A percentile compares a stretch with the other conserved stretches of the same genome.
Conservation (phyloP, 768 basidiomycete species). For the Mycena indigotica region DNA sequence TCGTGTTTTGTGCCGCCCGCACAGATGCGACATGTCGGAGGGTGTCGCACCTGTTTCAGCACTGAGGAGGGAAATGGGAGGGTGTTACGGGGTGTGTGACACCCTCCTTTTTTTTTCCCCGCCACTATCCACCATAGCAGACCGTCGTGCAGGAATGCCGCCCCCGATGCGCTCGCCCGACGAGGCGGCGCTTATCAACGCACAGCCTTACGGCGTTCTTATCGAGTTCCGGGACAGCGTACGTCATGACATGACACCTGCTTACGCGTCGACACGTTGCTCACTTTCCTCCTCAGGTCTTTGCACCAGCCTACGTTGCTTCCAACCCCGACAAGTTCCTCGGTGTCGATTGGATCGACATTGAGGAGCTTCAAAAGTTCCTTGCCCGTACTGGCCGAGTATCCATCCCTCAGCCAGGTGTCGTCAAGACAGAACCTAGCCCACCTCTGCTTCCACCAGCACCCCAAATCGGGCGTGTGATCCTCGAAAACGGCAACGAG, state of each 20-base stretch:
- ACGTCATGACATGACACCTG: not conserved
- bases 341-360: not conserved
- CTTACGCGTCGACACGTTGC: not conserved
- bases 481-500: not conserved
- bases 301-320: not conserved
- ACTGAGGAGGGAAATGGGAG: not conserved
- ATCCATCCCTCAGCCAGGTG: not conserved
- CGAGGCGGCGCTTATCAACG: not conserved
- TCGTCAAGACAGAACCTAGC: not conserved
- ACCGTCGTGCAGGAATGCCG: not conserved
- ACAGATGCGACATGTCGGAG: not conserved
- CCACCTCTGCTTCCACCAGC: not conserved
- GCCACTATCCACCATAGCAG: not conserved
- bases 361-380: not conserved
- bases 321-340: not conserved
- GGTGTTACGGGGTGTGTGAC: not conserved
- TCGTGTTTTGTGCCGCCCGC: not conserved
- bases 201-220: not conserved
- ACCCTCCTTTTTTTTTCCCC: not conserved
- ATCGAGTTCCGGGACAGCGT: not conserved
- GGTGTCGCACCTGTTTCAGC: not conserved
- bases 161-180: not conserved
- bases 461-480: not conserved
- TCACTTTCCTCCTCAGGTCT: not conserved
- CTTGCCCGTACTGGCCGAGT: not conserved